A percentile compares a stretch with the other conserved stretches of the same genome.
Evolutionary conservation across 306 rosid genomes (phyloP).

Genomic region (Quercus ilex): DNA sequence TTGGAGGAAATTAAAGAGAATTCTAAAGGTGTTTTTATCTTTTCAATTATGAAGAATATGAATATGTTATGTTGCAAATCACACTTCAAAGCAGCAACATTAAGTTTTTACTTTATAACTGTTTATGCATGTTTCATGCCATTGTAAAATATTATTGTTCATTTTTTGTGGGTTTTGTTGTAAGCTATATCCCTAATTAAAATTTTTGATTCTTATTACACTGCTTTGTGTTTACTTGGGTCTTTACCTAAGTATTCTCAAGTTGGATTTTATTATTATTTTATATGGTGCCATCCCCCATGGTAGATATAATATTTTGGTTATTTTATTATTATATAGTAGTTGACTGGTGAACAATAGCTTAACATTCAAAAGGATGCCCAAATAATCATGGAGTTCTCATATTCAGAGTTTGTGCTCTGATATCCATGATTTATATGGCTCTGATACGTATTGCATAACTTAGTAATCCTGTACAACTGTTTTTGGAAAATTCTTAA

Average conservation of each 20-base stretch:
- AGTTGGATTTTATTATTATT: not conserved
- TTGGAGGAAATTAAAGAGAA: constrained; percentile 77
- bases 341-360: not conserved
- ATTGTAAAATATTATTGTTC: not conserved
- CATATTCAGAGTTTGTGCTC: not conserved
- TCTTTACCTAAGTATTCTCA: not conserved
- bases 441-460: not conserved
- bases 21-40: constrained; percentile 58
- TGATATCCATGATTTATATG: not conserved
- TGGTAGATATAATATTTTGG: not conserved
- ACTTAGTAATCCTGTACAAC: not conserved
- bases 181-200: not conserved
- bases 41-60: constrained; percentile 10
- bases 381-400: not conserved
- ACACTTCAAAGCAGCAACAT: not conserved
- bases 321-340: not conserved
- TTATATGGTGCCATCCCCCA: not conserved
- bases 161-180: not conserved
- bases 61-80: constrained; percentile 4
- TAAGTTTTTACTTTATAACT: too few species aligned
- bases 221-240: too few species aligned
- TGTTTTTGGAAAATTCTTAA: not conserved
- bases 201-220: too few species aligned
- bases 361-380: not conserved
- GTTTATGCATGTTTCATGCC: not conserved